A percentile compares a stretch with the other conserved stretches of the same genome.
Evolutionary conservation across 169 alveolate species (phyloP).

Genomic region (Besnoitia besnoiti): DNA sequence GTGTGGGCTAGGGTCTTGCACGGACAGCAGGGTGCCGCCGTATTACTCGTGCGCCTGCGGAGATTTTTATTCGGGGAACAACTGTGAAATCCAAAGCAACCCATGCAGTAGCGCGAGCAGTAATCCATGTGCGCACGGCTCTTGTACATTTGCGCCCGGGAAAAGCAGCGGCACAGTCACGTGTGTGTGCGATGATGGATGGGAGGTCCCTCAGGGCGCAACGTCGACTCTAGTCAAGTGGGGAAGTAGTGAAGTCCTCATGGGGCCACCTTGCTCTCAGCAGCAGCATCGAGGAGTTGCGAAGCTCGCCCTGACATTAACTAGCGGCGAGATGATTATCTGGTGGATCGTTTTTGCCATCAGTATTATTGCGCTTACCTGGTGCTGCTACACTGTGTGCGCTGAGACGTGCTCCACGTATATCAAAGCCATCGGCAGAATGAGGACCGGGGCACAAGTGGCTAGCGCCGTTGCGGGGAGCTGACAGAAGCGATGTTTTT

Average conservation of each 20-base stretch:
- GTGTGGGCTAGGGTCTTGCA: slow-evolving; percentile 60
- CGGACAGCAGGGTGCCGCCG: slow-evolving; percentile 56
- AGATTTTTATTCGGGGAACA: slow-evolving; percentile 57
- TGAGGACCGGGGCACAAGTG: not conserved
- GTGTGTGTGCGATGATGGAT: slow-evolving; percentile 58
- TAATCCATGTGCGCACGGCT: slow-evolving; percentile 66
- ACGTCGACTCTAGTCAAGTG: slow-evolving; percentile 51
- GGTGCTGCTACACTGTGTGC: slow-evolving; percentile 68
- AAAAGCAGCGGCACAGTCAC: slow-evolving; percentile 69
- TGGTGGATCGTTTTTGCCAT: slow-evolving; percentile 65
- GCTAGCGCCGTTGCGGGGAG: not conserved
- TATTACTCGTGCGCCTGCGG: slow-evolving; percentile 62
- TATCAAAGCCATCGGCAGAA: not conserved
- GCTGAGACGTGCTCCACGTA: slow-evolving; percentile 45
- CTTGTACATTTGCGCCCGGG: slow-evolving; percentile 64
- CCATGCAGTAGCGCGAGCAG: slow-evolving; percentile 64
- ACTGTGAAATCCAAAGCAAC: slow-evolving; percentile 67
- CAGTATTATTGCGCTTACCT: slow-evolving; percentile 37
- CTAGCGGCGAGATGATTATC: slow-evolving; percentile 57
- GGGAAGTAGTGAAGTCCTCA: slow-evolving; percentile 65
- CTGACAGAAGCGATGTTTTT: not conserved
- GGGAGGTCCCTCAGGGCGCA: slow-evolving; percentile 62
- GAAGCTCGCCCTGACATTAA: slow-evolving; percentile 33
- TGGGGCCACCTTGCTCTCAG: slow-evolving; percentile 62
- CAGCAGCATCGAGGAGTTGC: slow-evolving; percentile 65